These are phyloP conservation scores for Cokeromyces recurvatus DNA, from an alignment of 371 early-diverging fungal species.

Conservation along the genomic window DNA sequence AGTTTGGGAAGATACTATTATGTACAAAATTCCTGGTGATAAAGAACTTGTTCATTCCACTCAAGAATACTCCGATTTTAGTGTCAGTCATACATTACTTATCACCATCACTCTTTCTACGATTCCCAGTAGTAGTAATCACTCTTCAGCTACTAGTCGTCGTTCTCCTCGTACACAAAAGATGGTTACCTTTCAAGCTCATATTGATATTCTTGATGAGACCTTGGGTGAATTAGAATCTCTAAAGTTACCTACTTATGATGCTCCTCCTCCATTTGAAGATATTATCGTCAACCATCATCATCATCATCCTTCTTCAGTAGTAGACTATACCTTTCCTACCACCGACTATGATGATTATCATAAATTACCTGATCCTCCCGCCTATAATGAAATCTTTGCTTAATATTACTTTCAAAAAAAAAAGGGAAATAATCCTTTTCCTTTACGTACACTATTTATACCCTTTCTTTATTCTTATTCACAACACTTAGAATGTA, in stretches of 20 bases:
- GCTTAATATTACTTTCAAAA: no score
- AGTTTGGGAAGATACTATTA: constrained; percentile 8
- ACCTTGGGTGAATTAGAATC: constrained; percentile 5
- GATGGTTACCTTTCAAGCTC: constrained; percentile 8
- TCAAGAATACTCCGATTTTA: constrained; percentile 9
- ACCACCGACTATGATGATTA: constrained; percentile 5
- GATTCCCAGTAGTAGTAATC: not conserved
- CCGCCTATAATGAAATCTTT: no score
- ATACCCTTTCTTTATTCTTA: no score
- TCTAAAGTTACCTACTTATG: constrained; percentile 10
- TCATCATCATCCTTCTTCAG: no score
- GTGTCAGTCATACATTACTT: constrained; percentile 5
- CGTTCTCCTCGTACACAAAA: constrained; percentile 1
- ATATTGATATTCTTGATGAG: constrained; percentile 10
- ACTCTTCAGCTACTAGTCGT: not conserved
- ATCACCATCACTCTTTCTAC: constrained; percentile 9
- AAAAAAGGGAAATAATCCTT: no score
- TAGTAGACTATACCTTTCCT: no score
- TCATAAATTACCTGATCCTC: constrained; percentile 12
- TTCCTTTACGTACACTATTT: no score
- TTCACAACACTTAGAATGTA: no score
- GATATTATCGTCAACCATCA: no score
- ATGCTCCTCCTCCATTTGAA: constrained; percentile 17
- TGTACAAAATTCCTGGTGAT: constrained; percentile 2
- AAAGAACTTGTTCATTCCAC: constrained; percentile 11